These are phyloP conservation scores for Chlamydomonas sp. DNA, from an alignment of 139 green algal genomes.

Conservation along the genomic window DNA sequence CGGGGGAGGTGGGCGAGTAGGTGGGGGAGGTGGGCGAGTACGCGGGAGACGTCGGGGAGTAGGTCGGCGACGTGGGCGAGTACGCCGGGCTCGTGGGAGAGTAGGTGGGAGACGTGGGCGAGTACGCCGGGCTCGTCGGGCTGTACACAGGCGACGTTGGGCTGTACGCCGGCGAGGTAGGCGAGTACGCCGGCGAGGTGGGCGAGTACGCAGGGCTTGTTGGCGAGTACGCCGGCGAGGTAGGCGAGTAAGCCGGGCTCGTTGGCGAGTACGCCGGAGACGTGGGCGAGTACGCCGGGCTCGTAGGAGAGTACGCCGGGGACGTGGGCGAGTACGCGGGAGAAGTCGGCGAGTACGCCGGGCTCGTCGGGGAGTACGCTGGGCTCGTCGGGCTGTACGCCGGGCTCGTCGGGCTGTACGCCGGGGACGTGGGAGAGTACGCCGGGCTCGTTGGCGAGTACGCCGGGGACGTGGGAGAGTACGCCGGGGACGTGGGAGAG, in stretches of 20 bases:
- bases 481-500: slow-evolving; percentile 54
- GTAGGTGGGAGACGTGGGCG: slow-evolving; percentile 57
- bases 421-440: slow-evolving; percentile 63
- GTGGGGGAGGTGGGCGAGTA: slow-evolving; percentile 63
- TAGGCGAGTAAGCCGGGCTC: slow-evolving; percentile 41
- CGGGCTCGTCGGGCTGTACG: slow-evolving; percentile 38
- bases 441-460: slow-evolving; percentile 48
- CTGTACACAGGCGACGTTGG: slow-evolving; percentile 59
- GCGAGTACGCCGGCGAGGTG: slow-evolving; percentile 49
- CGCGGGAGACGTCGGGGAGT: slow-evolving; percentile 43
- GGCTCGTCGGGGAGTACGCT: slow-evolving; percentile 41
- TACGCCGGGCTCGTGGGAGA: slow-evolving; percentile 44
- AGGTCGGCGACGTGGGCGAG: slow-evolving; percentile 60
- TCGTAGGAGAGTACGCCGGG: slow-evolving; percentile 55
- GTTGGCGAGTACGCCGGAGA: slow-evolving; percentile 42
- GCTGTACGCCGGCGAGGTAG: slow-evolving; percentile 53
- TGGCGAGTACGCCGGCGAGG: slow-evolving; percentile 39
- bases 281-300: slow-evolving; percentile 65
- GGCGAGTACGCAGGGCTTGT: slow-evolving; percentile 42
- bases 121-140: slow-evolving; percentile 48
- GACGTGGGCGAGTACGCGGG: slow-evolving; percentile 42
- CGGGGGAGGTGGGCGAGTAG: slow-evolving; percentile 37
- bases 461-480: slow-evolving; percentile 49
- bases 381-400: slow-evolving; percentile 51
- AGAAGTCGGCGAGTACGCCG: slow-evolving; percentile 51